Evolutionary conservation across 371 early-diverging fungal genomes (phyloP), one percentile per base, ranked within the genome.

Genomic region (Polyrhizophydium stewartii): DNA sequence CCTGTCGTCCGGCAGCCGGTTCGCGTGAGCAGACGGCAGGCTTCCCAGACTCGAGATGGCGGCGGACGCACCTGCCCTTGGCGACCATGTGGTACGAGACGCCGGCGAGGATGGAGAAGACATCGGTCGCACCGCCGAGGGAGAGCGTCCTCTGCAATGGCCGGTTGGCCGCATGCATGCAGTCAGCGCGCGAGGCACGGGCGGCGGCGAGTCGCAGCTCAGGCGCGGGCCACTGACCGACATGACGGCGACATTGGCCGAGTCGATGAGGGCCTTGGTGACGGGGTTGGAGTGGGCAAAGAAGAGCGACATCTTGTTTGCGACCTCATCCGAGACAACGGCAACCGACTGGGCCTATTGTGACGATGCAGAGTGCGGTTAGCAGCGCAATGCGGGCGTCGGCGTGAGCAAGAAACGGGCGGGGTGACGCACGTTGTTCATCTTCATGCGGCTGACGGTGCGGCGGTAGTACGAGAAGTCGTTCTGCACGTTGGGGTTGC

Each of bases 401-500:
- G 43, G 17, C 17, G 16, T 43, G 43, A 43, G n/a, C n/a, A 43
- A 43, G 24, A 49, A 17, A 17, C 43, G n/a, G n/a, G n/a, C 43
- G 21, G n/a, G 27, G 45, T 24, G 16, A 66, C 68, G 41, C 62
- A 72, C 78, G 63, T 85, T 81, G 57, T 76, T 69, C 67, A 82
- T 83, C 58, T 83, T 72, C 65, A 90, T 89, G 52, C 91, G 87
- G 30, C 85, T 86, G 28, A 93, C 77, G 59, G 93, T 89, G 58
- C 97, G 87, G 45, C 96, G 89, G 76, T 97, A 97, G 69, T 92
- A 97, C 25, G 94, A 91, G 65, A 97, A 92, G 71, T 97, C 96
- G 77, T 97, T 97, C 71, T 94, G 95, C 59, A 95, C 86, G 62
- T 89, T 87, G 38, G 95, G 90, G 64, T 89, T 93, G 63, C 78